Percentiles rank a stretch among this genome's conserved stretches.
Evolutionary conservation across 208 protist genomes (phyloP).

Genomic region (Trypanosoma grayi): DNA sequence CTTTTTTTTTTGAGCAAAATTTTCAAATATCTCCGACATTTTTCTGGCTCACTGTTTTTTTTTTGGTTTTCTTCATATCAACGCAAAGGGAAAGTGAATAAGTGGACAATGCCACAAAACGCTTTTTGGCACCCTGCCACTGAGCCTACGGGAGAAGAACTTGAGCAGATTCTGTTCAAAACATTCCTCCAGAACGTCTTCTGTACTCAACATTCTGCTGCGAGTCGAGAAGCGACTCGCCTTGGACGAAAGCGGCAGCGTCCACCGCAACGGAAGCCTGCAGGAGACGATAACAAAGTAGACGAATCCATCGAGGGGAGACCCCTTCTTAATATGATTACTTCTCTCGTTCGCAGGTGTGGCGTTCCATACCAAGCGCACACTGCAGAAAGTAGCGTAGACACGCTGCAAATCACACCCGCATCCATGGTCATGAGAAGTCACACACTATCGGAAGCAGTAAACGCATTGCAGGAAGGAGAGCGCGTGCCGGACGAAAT

Average conservation of each 20-base stretch:
- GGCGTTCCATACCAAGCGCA: conserved; percentile 3
- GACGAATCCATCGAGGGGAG: not conserved
- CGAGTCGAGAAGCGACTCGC: conserved; percentile 4
- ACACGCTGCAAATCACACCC: no score
- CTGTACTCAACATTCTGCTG: conserved; percentile 15
- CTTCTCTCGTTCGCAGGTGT: conserved; percentile 12
- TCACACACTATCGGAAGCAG: not conserved
- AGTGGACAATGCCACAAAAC: not conserved
- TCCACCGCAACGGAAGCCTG: not conserved
- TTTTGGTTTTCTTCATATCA: not conserved
- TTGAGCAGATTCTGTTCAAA: conserved; percentile 11
- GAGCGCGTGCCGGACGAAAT: not conserved
- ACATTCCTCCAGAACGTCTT: conserved; percentile 22
- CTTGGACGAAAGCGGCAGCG: conserved; percentile 8
- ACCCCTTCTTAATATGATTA: conserved; percentile 7
- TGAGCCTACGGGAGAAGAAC: conserved; percentile 16
- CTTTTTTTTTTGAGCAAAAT: no score
- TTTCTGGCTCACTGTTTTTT: not conserved
- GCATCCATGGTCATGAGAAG: no score
- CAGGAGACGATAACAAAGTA: not conserved
- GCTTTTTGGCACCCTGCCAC: conserved; percentile 18
- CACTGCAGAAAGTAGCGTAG: not conserved
- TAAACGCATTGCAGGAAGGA: not conserved
- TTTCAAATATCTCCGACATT: no score
- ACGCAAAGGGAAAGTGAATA: not conserved